phyloP scores from a whole-genome alignment of 148 eudicot genomes.

The Amaranthus palmeri region DNA sequence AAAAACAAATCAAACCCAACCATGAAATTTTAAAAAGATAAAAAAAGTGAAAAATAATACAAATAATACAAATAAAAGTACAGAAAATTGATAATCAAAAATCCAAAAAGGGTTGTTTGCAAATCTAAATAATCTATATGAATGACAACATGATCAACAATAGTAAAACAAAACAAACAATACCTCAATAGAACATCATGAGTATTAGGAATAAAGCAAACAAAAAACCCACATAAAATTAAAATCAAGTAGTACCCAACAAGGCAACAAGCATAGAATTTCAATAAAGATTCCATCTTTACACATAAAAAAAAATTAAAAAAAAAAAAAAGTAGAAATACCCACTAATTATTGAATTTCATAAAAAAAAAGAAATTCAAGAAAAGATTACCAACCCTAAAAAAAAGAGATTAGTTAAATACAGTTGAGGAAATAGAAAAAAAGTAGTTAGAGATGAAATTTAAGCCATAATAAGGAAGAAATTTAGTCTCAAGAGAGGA shows the following conservation, averaged over 20 bases:
- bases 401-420: neutral
- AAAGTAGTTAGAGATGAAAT: slow-evolving; percentile 2
- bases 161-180: neutral
- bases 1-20: neutral
- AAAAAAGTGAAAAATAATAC: neutral
- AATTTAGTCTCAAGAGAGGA: slow-evolving; percentile 18
- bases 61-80: neutral
- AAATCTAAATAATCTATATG: slow-evolving; percentile 1
- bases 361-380: neutral
- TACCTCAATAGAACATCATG: neutral
- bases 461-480: slow-evolving; percentile 14
- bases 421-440: neutral
- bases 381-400: neutral
- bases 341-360: no score
- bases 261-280: neutral
- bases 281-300: slow-evolving; percentile 16
- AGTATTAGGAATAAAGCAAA: neutral
- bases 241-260: slow-evolving; percentile 8
- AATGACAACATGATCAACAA: neutral
- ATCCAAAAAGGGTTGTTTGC: neutral
- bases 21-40: neutral
- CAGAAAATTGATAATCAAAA: neutral
- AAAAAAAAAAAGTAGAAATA: neutral
- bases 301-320: neutral
- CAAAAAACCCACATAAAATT: neutral